Base-by-base conservation (phyloP, 176 grass and related monocot genomes). In the Puya raimondii region DNA sequence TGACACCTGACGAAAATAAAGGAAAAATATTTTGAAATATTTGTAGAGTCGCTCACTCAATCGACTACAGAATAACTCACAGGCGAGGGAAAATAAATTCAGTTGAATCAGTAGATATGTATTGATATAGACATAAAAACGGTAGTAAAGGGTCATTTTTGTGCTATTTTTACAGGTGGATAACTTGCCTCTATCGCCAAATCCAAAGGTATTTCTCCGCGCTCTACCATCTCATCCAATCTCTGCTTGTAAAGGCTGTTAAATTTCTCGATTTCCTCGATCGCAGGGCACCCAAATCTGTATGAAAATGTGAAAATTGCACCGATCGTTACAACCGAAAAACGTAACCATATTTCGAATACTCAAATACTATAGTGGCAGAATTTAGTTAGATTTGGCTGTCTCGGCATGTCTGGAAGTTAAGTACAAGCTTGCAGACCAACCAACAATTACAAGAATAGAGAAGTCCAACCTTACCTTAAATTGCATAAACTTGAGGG, bases 221-320 rank as follows among this genome's bases (percentile, higher is more conserved):
- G 70, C 57, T 83, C 86, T 23, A 85, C 76, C n/a, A 85, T 69
- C 81, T 90, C 86, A 78, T 97, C 89, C 84, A 97, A 57, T 13
- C 76, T 86, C 68, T 83, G 74, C 77, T 84, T 89, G 74, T 85
- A 97, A 21, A 92, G 77, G 49, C 71, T 92, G 68, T 83, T 87
- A 53, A 97, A 97, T 49, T 50, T 90, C 79, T 92, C 84, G 47
- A 97, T 90, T 81, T 90, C 89, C 74, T 87, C 84, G 2, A 92
- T 85, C 66, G 18, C 74, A 58, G 93, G 93, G 71, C 89, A 92
- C 11, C 93, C 93, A 72, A 83, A 97, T 66, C 93, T 92, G 79
- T 69, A 14, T 13, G 66, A 0, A 76, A 54, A 14, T 48, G 21
- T 16, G 66, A 0, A 76, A 54, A 14, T 48, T 16, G 2, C 16